A percentile compares a stretch with the other conserved stretches of the same genome.
phyloP scores from a whole-genome alignment of 1,284 basidiomycete species.

The Melampsora larici-populina region DNA sequence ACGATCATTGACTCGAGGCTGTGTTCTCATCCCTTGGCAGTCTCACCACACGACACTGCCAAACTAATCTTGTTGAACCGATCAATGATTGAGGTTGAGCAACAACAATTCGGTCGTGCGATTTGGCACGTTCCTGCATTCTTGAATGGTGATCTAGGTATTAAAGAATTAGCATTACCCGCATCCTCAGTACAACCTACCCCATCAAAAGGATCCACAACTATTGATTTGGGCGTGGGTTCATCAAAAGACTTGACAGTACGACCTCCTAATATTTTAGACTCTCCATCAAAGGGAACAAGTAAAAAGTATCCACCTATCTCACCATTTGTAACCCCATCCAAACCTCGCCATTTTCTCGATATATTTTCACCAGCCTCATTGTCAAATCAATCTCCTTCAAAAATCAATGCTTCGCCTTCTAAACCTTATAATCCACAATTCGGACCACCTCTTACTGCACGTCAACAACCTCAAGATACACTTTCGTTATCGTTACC shows the following conservation, averaged over 20 bases:
- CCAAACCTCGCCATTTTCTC: slow-evolving; percentile 31
- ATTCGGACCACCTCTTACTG: slow-evolving; percentile 14
- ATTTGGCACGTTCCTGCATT: slow-evolving; percentile 25
- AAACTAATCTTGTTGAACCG: slow-evolving; percentile 26
- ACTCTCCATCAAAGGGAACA: background rate
- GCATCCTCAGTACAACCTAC: background rate
- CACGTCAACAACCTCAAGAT: slow-evolving; percentile 26
- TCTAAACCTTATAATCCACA: background rate
- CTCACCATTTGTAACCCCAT: slow-evolving; percentile 26
- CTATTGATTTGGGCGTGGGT: background rate
- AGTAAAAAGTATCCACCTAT: background rate
- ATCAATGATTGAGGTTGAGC: slow-evolving; percentile 28
- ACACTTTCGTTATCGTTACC: slow-evolving; percentile 27
- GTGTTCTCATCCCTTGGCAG: background rate
- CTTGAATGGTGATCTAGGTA: background rate
- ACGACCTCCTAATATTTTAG: background rate
- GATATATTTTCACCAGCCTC: slow-evolving; percentile 19
- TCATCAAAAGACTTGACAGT: background rate
- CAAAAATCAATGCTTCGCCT: slow-evolving; percentile 6
- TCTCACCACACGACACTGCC: slow-evolving; percentile 19
- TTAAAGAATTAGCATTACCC: background rate
- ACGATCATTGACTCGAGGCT: too few species aligned
- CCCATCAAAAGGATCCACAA: background rate
- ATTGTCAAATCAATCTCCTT: background rate
- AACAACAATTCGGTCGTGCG: slow-evolving; percentile 14